Conservation (phyloP, 2,329 filamentous ascomycete genomes). For the Xylaria sp. region DNA sequence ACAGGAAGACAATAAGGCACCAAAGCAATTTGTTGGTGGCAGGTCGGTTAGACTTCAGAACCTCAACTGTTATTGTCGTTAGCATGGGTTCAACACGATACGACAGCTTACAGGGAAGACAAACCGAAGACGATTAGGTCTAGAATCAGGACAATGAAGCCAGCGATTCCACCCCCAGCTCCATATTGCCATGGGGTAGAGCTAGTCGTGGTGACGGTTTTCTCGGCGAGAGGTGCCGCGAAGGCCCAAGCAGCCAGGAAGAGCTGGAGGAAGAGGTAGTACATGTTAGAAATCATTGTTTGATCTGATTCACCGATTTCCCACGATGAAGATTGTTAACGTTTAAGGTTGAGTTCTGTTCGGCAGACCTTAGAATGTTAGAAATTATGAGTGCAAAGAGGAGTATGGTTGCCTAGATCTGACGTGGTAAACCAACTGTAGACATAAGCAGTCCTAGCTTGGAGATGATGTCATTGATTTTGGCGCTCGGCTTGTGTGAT, state of each 20-base stretch:
- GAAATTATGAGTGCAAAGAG: not conserved
- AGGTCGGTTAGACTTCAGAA: slow-evolving; percentile 71
- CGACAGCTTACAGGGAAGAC: slow-evolving; percentile 47
- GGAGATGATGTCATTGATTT: slow-evolving; percentile 29
- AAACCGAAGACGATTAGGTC: slow-evolving; percentile 72
- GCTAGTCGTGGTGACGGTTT: slow-evolving; percentile 52
- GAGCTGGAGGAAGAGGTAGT: slow-evolving; percentile 63
- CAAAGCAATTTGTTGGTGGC: slow-evolving; percentile 69
- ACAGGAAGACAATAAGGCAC: slow-evolving; percentile 72
- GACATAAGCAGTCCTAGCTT: slow-evolving; percentile 2
- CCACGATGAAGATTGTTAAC: not conserved
- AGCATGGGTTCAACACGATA: slow-evolving; percentile 8
- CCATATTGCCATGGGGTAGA: slow-evolving; percentile 67
- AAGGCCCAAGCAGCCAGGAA: slow-evolving; percentile 61
- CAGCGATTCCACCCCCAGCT: slow-evolving; percentile 69
- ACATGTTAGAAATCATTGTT: slow-evolving; percentile 50
- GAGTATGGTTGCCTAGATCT: slow-evolving; percentile 19
- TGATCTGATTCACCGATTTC: not conserved
- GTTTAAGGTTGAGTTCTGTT: too few relatives aligned
- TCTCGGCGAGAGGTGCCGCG: slow-evolving; percentile 59
- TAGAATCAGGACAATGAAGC: slow-evolving; percentile 69
- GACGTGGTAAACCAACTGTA: not conserved
- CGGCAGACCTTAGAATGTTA: not conserved
- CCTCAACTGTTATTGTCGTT: slow-evolving; percentile 62
- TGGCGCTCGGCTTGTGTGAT: not conserved